A percentile compares a stretch with the other conserved stretches of the same genome.
phyloP scores from a whole-genome alignment of 2,329 filamentous ascomycete species.

The Clarireedia sp. region DNA sequence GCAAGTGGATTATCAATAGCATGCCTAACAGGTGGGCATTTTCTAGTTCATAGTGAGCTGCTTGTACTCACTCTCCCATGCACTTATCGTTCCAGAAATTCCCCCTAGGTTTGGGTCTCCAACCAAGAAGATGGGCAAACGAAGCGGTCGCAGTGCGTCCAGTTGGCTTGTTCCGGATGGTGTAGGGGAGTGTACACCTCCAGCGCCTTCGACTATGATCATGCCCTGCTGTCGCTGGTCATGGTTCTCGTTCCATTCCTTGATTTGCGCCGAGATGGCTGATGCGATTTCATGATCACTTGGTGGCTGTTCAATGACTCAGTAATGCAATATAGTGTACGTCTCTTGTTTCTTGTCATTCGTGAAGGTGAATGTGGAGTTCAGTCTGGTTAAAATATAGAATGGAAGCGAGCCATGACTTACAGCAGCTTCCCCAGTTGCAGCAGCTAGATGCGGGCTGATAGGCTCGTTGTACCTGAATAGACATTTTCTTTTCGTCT shows the following conservation, averaged over 20 bases:
- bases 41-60: no score
- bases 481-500: slow-evolving; percentile 50
- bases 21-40: no score
- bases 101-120: slow-evolving; percentile 71
- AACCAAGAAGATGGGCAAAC: slow-evolving; percentile 66
- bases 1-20: not conserved
- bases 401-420: not conserved
- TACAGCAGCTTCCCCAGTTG: slow-evolving; percentile 11
- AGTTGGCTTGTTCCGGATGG: slow-evolving; percentile 71
- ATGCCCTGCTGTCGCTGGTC: slow-evolving; percentile 36
- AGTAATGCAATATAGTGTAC: slow-evolving; percentile 23
- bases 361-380: no score
- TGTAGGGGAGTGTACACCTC: slow-evolving; percentile 71
- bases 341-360: not conserved
- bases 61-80: slow-evolving; percentile 48
- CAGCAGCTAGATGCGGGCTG: slow-evolving; percentile 69
- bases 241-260: not conserved
- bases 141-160: slow-evolving; percentile 66
- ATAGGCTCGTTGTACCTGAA: slow-evolving; percentile 67
- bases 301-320: slow-evolving; percentile 26
- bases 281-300: slow-evolving; percentile 8
- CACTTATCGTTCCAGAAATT: slow-evolving; percentile 71
- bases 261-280: slow-evolving; percentile 1
- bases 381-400: not conserved
- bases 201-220: slow-evolving; percentile 71